Evolutionary conservation across 257 asterid genomes (phyloP).

Genomic region (Anisodus tanguticus): DNA sequence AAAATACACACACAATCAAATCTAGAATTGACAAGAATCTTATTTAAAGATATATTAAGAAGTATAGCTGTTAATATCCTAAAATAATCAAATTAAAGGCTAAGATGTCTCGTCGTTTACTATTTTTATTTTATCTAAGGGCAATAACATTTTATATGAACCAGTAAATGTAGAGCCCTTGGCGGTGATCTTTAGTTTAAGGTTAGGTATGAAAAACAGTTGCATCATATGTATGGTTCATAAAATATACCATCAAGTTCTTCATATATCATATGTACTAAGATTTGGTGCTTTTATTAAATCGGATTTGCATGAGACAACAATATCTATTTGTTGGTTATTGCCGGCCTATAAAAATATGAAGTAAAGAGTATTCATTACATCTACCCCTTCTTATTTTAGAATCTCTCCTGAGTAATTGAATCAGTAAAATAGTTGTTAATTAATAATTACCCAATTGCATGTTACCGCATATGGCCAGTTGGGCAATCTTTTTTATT

Average conservation of each 20-base stretch:
- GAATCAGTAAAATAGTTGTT: slow-evolving; percentile 17
- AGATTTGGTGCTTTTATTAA: slow-evolving; percentile 27
- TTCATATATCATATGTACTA: background rate
- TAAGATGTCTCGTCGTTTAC: background rate
- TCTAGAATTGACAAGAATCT: background rate
- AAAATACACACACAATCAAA: background rate
- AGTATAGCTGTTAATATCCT: background rate
- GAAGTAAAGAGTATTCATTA: background rate
- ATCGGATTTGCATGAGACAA: slow-evolving; percentile 28
- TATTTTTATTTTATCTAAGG: background rate
- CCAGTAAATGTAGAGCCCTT: background rate
- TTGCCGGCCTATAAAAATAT: slow-evolving; percentile 16
- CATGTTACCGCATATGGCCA: slow-evolving; percentile 26
- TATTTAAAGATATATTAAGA: background rate
- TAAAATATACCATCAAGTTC: background rate
- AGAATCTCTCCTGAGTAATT: background rate
- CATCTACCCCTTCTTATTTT: background rate
- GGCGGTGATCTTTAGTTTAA: slow-evolving; percentile 2
- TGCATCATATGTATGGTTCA: slow-evolving; percentile 19
- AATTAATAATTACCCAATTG: background rate
- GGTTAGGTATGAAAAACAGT: slow-evolving; percentile 27
- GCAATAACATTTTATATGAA: too few species aligned
- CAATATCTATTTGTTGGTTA: slow-evolving; percentile 29
- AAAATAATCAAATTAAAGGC: background rate
- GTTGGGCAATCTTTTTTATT: background rate